A percentile compares a stretch with the other conserved stretches of the same genome.
Evolutionary conservation across 345 rosid species (phyloP).

Genomic region (Clarkia xantiana): DNA sequence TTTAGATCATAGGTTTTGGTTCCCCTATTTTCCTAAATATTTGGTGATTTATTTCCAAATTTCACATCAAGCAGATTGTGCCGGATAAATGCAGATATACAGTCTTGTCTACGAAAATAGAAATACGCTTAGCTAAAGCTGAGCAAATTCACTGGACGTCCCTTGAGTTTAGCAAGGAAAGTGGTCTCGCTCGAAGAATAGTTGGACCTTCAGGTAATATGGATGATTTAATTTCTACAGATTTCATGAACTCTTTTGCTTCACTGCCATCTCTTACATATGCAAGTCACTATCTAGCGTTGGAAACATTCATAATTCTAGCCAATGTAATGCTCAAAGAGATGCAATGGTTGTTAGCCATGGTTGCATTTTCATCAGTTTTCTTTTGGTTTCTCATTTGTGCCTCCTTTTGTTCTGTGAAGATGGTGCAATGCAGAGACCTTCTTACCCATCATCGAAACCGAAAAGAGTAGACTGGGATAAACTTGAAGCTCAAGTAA

Average conservation of each 20-base stretch:
- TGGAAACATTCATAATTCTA: no score
- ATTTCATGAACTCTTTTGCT: background rate
- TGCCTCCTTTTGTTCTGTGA: background rate
- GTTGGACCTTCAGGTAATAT: slow-evolving; percentile 28
- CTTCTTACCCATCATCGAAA: slow-evolving; percentile 76
- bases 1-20: no score
- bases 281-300: no score
- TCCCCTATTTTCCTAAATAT: no score
- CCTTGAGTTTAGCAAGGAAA: slow-evolving; percentile 53
- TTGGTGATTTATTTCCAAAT: background rate
- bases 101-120: slow-evolving; percentile 69
- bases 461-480: slow-evolving; percentile 59
- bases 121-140: slow-evolving; percentile 73
- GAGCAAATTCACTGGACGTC: slow-evolving; percentile 63
- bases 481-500: slow-evolving; percentile 72
- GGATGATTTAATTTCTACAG: background rate
- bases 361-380: no score
- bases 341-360: no score
- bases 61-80: slow-evolving; percentile 37
- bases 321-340: no score
- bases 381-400: no score
- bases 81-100: slow-evolving; percentile 53
- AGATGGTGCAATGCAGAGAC: slow-evolving; percentile 32
- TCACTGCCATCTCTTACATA: background rate
- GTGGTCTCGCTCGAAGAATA: slow-evolving; percentile 22